Base-by-base conservation (phyloP, 352 stramenopile species). In the Phytophthora foliorum region DNA sequence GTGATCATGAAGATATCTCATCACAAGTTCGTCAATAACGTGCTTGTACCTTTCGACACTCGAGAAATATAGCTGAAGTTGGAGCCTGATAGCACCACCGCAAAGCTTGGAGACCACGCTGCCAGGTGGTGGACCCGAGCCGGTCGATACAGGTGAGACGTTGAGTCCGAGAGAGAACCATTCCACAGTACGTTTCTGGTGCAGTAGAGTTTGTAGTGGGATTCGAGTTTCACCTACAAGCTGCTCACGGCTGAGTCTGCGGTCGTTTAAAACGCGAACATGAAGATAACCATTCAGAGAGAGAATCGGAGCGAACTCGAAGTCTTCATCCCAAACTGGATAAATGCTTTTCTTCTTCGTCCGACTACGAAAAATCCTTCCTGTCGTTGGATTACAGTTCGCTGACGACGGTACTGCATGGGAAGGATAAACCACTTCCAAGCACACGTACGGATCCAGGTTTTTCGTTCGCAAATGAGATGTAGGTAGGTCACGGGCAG, bases 281-380 rank as follows among this genome's bases (percentile, higher is more conserved):
- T 83, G 75, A 7, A 95, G 75, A 52, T 78, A 85, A 21, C 82
- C 80, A n/a, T 84, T 87, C 7, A 95, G 58, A 3, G 84, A 89
- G n/a, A 88, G 51, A 22, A 93, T 75, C 0, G 82, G 82, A 25
- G 67, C 25, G 29, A 93, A 78, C 50, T 85, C 84, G 45, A 95
- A 95, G 10, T 88, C 79, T 67, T 95, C 85, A 6, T 95, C 82
- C 87, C 87, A 95, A 2, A 92, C 69, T 1, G 87, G 87, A 66
- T 90, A 95, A 67, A 93, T 70, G 41, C 70, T 93, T 63, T 89
- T 86, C 72, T 89, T 89, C 52, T 86, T 79, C 11, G 85, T 95
- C 19, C 75, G 75, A 21, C 82, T 95, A 22, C 85, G 87, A 17
- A 88, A 75, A 11, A 50, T 63, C 32, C 63, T 67, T n/a, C 27